phyloP scores from a whole-genome alignment of 2,329 filamentous ascomycete genomes.

The Pestalotiopsis sp. region DNA sequence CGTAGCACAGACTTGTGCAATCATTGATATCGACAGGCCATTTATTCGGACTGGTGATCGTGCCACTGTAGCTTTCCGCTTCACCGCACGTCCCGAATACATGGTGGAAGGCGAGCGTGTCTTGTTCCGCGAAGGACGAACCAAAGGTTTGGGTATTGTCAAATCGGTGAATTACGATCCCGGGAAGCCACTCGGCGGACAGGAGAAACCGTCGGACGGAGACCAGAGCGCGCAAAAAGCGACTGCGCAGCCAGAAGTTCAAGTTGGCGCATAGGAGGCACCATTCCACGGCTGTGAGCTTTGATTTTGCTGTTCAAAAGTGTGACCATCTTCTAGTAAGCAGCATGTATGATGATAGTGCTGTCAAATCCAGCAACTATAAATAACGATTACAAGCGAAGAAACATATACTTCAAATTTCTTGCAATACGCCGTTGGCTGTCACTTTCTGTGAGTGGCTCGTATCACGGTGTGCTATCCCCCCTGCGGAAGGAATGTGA shows the following conservation, averaged over 20 bases:
- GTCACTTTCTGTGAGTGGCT: too few species aligned
- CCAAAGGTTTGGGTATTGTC: slow-evolving; percentile 93
- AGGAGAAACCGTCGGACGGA: neutral
- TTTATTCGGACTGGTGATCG: slow-evolving; percentile 93
- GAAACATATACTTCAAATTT: neutral
- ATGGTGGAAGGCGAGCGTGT: slow-evolving; percentile 84
- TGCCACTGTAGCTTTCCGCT: slow-evolving; percentile 91
- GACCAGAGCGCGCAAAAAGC: neutral
- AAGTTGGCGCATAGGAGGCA: neutral
- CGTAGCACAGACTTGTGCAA: slow-evolving; percentile 91
- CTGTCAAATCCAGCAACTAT: neutral
- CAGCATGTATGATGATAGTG: neutral
- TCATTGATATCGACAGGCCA: slow-evolving; percentile 95
- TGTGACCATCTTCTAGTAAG: neutral
- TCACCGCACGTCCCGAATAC: slow-evolving; percentile 93
- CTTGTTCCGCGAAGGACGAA: slow-evolving; percentile 90
- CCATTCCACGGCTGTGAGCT: too few species aligned
- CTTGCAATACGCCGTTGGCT: neutral
- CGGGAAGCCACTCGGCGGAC: slow-evolving; percentile 39
- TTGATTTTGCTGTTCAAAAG: neutral
- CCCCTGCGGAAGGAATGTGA: too few species aligned
- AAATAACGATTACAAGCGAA: neutral
- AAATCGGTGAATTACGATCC: slow-evolving; percentile 88
- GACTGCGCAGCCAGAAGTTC: neutral
- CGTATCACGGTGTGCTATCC: too few species aligned